Base-by-base conservation (phyloP, 768 basidiomycete genomes). In the Tremella yokohamensis region DNA sequence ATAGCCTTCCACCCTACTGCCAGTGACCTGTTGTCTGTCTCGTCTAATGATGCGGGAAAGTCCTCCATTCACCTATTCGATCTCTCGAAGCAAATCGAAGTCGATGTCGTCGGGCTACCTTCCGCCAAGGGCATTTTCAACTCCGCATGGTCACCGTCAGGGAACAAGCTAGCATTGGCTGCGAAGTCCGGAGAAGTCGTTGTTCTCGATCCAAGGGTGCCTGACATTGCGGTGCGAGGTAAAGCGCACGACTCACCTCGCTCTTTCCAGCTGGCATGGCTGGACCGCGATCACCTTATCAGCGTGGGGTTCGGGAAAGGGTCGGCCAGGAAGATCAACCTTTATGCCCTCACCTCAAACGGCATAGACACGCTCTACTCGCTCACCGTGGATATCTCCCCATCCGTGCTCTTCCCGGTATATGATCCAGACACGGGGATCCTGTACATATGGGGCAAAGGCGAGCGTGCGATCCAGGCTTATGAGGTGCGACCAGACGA, bases 371-470 rank as follows among this genome's bases (percentile, higher is more conserved):
- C 58, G 8, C 22, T 71, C 3, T 58, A 57, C 11, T 63, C 64
- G 24, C 45, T 65, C 2, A 60, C 60, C 6, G 69, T 79, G 40
- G 78, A 79, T 52, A 70, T 77, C 20, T 77, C 77, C 1, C 78
- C 78, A 0, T 71, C 76, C 0, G 70, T 76, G 1, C 67, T 79
- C 6, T 76, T 76, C 62, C 77, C 77, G 3, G 58, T 61, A 40
- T 74, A 69, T 57, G 78, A 79, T 55, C 54, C 70, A 24, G 78
- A 79, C 57, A 79, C 78, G 0, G 44, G 53, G 2, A 73, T 79
- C 24, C 63, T 78, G 15, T 73, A 74, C 51, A 49, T 74, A 12
- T 78, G 78, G 74, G 68, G 75, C 4, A 74, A 78, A 57, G 78
- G 78, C 18, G 77, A 78, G 50, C 57, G 76, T 3, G 68, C 65